These are phyloP conservation scores for Bathelium albidoporum DNA, from an alignment of 495 filamentous ascomycete genomes.

Conservation along the genomic window DNA sequence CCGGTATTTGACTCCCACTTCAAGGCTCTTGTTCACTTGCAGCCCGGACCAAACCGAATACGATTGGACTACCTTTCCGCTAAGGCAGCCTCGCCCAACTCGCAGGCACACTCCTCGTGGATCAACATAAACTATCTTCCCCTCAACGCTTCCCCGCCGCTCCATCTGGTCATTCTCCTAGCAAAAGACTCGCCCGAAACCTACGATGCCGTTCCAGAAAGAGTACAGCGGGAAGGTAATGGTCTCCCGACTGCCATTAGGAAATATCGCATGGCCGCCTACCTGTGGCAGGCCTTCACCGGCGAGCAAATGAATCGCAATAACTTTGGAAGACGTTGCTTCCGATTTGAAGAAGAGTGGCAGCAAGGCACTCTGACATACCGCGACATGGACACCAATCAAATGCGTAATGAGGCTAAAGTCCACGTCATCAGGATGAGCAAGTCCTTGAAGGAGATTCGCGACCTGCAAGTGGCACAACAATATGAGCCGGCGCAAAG, in stretches of 20 bases:
- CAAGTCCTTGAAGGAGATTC: slow-evolving; percentile 76
- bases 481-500: slow-evolving; percentile 58
- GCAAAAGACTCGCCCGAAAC: slow-evolving; percentile 81
- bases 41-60: slow-evolving; percentile 74
- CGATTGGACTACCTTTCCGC: slow-evolving; percentile 60
- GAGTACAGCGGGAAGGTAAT: slow-evolving; percentile 68
- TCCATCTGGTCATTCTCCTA: slow-evolving; percentile 75
- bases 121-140: slow-evolving; percentile 77
- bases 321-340: slow-evolving; percentile 69
- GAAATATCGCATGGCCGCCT: slow-evolving; percentile 85
- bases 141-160: slow-evolving; percentile 59
- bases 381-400: slow-evolving; percentile 54
- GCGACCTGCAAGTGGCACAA: slow-evolving; percentile 69
- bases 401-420: slow-evolving; percentile 81
- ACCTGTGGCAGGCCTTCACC: slow-evolving; percentile 93
- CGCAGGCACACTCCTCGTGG: slow-evolving; percentile 65
- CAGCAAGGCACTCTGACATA: slow-evolving; percentile 63
- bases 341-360: slow-evolving; percentile 91
- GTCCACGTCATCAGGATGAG: slow-evolving; percentile 70
- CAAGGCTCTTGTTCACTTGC: slow-evolving; percentile 79
- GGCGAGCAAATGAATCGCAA: slow-evolving; percentile 90
- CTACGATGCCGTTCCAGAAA: slow-evolving; percentile 71
- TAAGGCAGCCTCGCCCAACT: slow-evolving; percentile 59
- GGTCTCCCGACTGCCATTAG: slow-evolving; percentile 64
- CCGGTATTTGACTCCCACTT: slow-evolving; percentile 80